Conservation (phyloP, 768 basidiomycete genomes). For the Rhodotorula sphaerocarpa region DNA sequence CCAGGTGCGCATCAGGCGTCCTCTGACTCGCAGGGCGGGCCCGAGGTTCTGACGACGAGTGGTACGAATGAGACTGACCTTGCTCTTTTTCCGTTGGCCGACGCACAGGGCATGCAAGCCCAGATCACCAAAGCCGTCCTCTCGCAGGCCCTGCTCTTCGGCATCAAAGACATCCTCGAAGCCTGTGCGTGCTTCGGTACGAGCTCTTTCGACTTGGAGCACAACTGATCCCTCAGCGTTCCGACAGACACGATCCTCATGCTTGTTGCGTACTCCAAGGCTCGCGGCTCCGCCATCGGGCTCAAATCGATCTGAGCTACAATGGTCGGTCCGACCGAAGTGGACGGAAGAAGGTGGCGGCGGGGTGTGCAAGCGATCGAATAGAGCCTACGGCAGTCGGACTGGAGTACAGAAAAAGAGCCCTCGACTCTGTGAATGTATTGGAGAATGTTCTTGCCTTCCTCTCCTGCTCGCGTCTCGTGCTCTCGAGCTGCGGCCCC, state of each 20-base stretch:
- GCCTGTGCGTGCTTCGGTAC: slow-evolving; percentile 18
- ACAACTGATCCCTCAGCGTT: not conserved
- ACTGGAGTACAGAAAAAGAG: too few relatives aligned
- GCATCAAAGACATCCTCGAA: slow-evolving; percentile 96
- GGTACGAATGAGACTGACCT: not conserved
- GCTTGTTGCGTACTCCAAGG: slow-evolving; percentile 23
- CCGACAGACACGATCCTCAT: slow-evolving; percentile 24
- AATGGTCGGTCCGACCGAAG: not conserved
- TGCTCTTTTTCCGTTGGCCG: not conserved
- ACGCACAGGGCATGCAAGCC: slow-evolving; percentile 76
- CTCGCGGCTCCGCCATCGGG: slow-evolving; percentile 18
- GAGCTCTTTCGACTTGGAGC: not conserved
- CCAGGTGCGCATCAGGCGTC: slow-evolving; percentile 56
- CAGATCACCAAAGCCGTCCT: slow-evolving; percentile 94
- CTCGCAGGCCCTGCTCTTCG: slow-evolving; percentile 88
- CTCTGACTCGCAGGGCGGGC: too few relatives aligned
- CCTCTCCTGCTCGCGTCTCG: too few relatives aligned
- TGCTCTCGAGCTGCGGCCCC: too few relatives aligned
- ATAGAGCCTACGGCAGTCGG: too few relatives aligned
- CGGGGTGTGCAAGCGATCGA: too few relatives aligned
- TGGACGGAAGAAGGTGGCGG: too few relatives aligned
- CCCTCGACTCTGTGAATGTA: too few relatives aligned
- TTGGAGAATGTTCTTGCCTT: too few relatives aligned
- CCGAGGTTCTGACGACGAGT: too few relatives aligned
- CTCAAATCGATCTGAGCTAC: slow-evolving; percentile 1